These are phyloP conservation scores for Leptodermis oblonga DNA, from an alignment of 257 asterid species.

Conservation along the genomic window DNA sequence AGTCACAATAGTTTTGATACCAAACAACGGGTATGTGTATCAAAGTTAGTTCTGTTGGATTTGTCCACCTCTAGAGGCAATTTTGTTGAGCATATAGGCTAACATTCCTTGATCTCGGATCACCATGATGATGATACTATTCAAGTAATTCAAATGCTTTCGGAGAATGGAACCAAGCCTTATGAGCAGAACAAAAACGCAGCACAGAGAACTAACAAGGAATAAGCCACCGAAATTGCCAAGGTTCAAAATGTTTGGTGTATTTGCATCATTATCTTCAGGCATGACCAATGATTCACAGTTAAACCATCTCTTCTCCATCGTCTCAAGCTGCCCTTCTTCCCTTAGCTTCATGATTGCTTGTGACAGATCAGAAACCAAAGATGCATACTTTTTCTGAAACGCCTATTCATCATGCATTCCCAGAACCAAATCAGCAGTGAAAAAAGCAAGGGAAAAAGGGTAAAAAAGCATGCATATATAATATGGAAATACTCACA, in stretches of 20 bases:
- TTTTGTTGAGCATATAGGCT: not conserved
- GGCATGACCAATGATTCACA: not conserved
- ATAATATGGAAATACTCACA: conserved; percentile 10
- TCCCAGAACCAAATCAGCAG: not conserved
- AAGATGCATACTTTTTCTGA: conserved; percentile 15
- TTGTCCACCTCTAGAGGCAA: not conserved
- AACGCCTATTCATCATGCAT: conserved; percentile 15
- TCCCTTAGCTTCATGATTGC: conserved; percentile 25
- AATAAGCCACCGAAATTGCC: conserved; percentile 20
- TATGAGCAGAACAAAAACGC: conserved; percentile 5
- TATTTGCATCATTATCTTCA: not conserved
- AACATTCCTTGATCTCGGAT: not conserved
- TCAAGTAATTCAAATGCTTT: not conserved
- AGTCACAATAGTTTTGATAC: no score
- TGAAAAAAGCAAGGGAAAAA: no score
- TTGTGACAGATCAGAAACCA: conserved; percentile 19
- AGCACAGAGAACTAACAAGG: conserved; percentile 13
- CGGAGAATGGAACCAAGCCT: not conserved
- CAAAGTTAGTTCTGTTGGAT: not conserved
- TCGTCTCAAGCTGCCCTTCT: conserved; percentile 11
- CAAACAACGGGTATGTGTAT: no score
- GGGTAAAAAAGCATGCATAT: not conserved
- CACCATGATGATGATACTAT: not conserved
- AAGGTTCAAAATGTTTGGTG: not conserved
- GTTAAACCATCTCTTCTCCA: conserved; percentile 23